Percentiles rank a stretch among this genome's conserved stretches.
phyloP scores from a whole-genome alignment of 2,329 filamentous ascomycete species.

The Clarireedia monteithiana region DNA sequence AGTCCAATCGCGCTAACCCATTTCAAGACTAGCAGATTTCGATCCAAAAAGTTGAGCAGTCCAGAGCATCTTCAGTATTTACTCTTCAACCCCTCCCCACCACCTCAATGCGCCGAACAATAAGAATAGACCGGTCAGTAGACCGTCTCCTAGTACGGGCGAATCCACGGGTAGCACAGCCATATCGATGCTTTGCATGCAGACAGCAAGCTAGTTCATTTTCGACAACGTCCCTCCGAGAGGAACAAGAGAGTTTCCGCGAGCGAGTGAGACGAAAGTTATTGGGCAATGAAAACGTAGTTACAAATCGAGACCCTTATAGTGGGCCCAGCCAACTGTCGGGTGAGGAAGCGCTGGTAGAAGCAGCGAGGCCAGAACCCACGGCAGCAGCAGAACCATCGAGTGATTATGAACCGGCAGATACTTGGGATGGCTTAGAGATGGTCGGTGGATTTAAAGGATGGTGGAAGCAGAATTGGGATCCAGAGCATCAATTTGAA shows the following conservation, averaged over 20 bases:
- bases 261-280: slow-evolving; percentile 39
- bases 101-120: slow-evolving; percentile 28
- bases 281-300: slow-evolving; percentile 39
- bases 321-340: slow-evolving; percentile 27
- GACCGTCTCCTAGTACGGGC: slow-evolving; percentile 17
- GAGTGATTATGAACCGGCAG: slow-evolving; percentile 36
- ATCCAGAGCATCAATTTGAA: slow-evolving; percentile 32
- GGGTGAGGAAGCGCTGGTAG: slow-evolving; percentile 17
- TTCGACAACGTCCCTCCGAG: slow-evolving; percentile 21
- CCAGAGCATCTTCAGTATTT: slow-evolving; percentile 6
- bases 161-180: slow-evolving; percentile 8
- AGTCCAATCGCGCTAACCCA: slow-evolving; percentile 9
- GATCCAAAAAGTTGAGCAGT: slow-evolving; percentile 16
- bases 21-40: background rate
- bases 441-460: slow-evolving; percentile 42
- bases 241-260: slow-evolving; percentile 28
- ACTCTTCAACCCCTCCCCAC: background rate
- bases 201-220: slow-evolving; percentile 22
- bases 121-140: slow-evolving; percentile 25
- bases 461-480: slow-evolving; percentile 33
- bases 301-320: slow-evolving; percentile 41
- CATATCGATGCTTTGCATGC: slow-evolving; percentile 24
- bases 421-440: slow-evolving; percentile 45
- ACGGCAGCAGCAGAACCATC: slow-evolving; percentile 11
- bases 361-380: slow-evolving; percentile 5